A percentile compares a stretch with the other conserved stretches of the same genome.
Evolutionary conservation across 495 filamentous ascomycete species (phyloP).

Genomic region (Copromyces sp.): DNA sequence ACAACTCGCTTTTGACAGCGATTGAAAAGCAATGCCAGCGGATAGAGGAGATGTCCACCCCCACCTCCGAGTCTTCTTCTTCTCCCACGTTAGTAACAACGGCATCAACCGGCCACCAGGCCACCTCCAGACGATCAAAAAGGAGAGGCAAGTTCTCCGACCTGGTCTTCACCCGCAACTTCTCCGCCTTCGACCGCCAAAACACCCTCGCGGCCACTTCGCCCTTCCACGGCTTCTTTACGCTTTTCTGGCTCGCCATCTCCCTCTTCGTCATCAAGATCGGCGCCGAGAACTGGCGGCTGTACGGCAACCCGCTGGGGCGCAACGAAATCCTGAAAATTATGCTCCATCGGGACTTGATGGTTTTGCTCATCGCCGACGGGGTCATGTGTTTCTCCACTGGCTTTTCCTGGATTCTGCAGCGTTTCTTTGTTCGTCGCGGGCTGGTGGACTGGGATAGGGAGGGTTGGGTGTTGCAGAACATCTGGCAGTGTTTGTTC

Average conservation of each 20-base stretch:
- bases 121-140: neutral
- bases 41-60: neutral
- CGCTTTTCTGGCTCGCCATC: conserved; percentile 63
- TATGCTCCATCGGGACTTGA: conserved; percentile 57
- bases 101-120: neutral
- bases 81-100: neutral
- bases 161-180: conserved; percentile 56
- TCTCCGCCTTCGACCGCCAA: conserved; percentile 60
- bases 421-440: conserved; percentile 41
- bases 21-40: neutral
- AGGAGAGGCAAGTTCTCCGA: conserved; percentile 48
- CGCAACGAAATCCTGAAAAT: conserved; percentile 55
- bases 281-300: conserved; percentile 53
- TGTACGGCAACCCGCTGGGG: conserved; percentile 52
- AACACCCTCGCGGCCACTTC: conserved; percentile 46
- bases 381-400: conserved; percentile 53
- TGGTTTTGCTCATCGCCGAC: conserved; percentile 55
- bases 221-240: conserved; percentile 67
- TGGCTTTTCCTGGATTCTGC: conserved; percentile 47
- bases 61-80: neutral
- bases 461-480: conserved; percentile 59
- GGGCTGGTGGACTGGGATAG: conserved; percentile 52
- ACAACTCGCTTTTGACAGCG: neutral
- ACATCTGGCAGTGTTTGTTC: conserved; percentile 53
- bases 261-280: conserved; percentile 51